These are phyloP conservation scores for Novymonas esmeraldas DNA, from an alignment of 208 protist genomes.

Conservation along the genomic window DNA sequence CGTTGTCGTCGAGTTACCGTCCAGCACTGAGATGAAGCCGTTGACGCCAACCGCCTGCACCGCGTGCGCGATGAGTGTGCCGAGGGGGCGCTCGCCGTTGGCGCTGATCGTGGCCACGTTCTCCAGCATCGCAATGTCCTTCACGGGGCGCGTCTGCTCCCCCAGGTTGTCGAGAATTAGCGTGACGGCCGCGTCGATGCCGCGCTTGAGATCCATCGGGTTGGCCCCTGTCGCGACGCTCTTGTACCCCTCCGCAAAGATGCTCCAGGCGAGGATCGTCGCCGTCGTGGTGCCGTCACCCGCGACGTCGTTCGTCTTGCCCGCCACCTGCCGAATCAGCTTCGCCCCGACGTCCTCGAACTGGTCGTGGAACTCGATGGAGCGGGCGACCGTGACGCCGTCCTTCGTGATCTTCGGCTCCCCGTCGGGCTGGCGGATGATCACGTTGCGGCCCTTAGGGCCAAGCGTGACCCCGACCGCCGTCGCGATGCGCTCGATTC, in stretches of 20 bases:
- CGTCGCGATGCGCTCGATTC: constrained; percentile 97
- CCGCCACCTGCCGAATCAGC: constrained; percentile 96
- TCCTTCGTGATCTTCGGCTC: constrained; percentile 99
- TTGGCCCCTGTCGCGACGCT: constrained; percentile 99
- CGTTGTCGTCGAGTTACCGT: constrained; percentile 97
- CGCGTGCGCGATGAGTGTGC: constrained; percentile 96
- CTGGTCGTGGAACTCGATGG: constrained; percentile 98
- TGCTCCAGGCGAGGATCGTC: constrained; percentile 98
- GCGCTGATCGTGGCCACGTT: constrained; percentile 99
- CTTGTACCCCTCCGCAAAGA: constrained; percentile 99
- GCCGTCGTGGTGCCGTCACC: constrained; percentile 99
- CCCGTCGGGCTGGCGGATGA: constrained; percentile 98
- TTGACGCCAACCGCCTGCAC: constrained; percentile 99
- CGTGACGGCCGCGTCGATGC: constrained; percentile 97
- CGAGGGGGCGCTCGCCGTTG: constrained; percentile 98
- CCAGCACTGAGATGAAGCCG: constrained; percentile 98
- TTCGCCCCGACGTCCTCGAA: constrained; percentile 99
- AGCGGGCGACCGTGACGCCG: constrained; percentile 99
- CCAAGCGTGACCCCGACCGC: constrained; percentile 98
- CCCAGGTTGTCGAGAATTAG: constrained; percentile 91
- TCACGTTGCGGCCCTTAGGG: constrained; percentile 99
- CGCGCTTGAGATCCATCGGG: constrained; percentile 99
- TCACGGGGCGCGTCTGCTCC: constrained; percentile 94
- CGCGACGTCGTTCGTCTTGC: constrained; percentile 98
- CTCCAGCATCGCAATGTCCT: constrained; percentile 89